Evolutionary conservation across 306 rosid genomes (phyloP).

Genomic region (Sphenostylis stenocarpa): DNA sequence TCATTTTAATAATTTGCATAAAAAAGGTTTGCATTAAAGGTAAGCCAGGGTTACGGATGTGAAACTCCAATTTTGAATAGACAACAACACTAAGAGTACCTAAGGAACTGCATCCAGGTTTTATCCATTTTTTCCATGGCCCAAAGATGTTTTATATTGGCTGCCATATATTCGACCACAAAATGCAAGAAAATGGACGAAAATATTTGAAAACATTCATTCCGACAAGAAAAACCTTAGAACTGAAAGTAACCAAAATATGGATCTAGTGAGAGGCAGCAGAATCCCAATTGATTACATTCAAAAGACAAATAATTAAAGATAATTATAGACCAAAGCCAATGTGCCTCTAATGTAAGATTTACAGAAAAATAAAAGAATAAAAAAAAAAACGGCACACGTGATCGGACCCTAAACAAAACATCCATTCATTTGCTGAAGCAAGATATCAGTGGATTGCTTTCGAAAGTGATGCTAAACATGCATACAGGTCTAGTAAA

Average conservation of each 20-base stretch:
- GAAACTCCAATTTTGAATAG: not conserved
- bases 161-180: not conserved
- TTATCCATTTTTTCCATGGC: not conserved
- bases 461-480: not conserved
- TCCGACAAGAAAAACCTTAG: not conserved
- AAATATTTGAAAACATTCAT: not conserved
- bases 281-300: not conserved
- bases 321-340: not conserved
- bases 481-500: not conserved
- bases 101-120: not conserved
- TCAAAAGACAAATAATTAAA: not conserved
- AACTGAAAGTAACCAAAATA: not conserved
- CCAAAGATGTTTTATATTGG: not conserved
- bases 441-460: not conserved
- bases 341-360: not conserved
- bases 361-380: not conserved
- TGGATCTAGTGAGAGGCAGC: not conserved
- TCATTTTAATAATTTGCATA: not conserved
- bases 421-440: not conserved
- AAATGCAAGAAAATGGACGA: not conserved
- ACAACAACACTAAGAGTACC: not conserved
- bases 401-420: slow-evolving; percentile 4
- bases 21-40: not conserved
- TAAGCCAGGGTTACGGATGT: not conserved
- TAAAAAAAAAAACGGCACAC: not conserved